Evolutionary conservation across 192 early-diverging fungal species (phyloP), one percentile per base, ranked within the genome.

Genomic region (Backusella psychrophila): DNA sequence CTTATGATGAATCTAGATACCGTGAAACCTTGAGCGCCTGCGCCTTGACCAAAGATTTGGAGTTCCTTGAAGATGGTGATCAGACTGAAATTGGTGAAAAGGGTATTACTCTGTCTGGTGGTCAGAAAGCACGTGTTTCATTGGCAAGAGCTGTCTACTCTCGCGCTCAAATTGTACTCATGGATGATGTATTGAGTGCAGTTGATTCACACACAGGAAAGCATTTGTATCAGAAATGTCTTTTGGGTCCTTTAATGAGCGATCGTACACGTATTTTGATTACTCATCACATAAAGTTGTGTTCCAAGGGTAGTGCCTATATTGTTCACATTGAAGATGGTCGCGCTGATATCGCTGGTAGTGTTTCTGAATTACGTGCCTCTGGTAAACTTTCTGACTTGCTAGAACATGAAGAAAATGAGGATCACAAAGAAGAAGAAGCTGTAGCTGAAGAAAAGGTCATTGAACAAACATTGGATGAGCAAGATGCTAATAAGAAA

Each of bases 151-250:
- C 96, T n/a, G 88, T 97, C 9, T 99, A 97, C 78, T 89, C 86
- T 35, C 74, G 84, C 17, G 89, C 91, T 7, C 83, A 87, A 9
- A 86, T 87, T 49, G 79, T 97, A 34, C 71, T 97, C 2, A 87
- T 96, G 73, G 97, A 98, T 82, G 96, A 97, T 82, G 93, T 90
- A 52, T 86, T 98, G 41, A 94, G 93, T 1, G 96, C 97, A 6
- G 96, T 99, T 0, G 98, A 99, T 79, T 91, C 94, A 7, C 94
- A 95, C 41, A 97, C 96, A 19, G 95, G 91, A n/a, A 87, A 90
- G 29, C 92, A 93, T 73, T 86, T 98, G n/a, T 87, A 95, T 38
- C 81, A 87, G 11, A 80, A 90, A 53, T 94, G 94, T 72, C 74
- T 98, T 93, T 78, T 73, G 41, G 75, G 75, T 33, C 71, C 75